phyloP scores from a whole-genome alignment of 2,329 filamentous ascomycete species.

The Sporothrix luriei region DNA sequence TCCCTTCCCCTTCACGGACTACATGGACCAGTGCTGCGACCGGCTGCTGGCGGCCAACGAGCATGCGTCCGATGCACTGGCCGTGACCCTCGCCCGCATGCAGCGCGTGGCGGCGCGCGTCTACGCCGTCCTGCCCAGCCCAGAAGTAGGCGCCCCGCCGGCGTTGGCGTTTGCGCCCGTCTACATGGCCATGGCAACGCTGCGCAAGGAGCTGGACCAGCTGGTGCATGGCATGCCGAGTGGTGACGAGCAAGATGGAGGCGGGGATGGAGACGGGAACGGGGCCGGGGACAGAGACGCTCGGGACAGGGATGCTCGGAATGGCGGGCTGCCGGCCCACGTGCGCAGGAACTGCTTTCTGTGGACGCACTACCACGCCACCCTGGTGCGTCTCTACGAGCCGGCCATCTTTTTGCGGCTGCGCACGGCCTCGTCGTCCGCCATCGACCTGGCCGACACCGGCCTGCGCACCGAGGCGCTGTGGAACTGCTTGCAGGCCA shows the following conservation, averaged over 20 bases:
- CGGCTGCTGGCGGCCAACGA: conserved; percentile 40
- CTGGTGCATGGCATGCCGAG: conserved; percentile 27
- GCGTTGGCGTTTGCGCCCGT: conserved; percentile 38
- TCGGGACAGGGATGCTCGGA: too few species aligned
- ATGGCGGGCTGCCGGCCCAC: conserved; percentile 31
- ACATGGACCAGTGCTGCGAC: conserved; percentile 45
- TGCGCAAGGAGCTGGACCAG: conserved; percentile 43
- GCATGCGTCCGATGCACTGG: conserved; percentile 42
- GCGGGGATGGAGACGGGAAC: too few species aligned
- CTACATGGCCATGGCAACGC: conserved; percentile 43
- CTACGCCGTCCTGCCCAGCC: conserved; percentile 38
- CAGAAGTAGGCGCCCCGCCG: conserved; percentile 29
- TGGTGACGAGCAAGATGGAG: too few species aligned
- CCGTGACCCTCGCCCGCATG: conserved; percentile 43
- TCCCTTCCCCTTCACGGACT: conserved; percentile 42
- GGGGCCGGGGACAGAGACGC: too few species aligned
- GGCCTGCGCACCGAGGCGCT: conserved; percentile 44
- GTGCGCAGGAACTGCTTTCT: conserved; percentile 40
- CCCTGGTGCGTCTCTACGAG: conserved; percentile 46
- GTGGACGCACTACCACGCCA: conserved; percentile 43
- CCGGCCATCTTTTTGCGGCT: conserved; percentile 43
- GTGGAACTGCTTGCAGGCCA: conserved; percentile 45
- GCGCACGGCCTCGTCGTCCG: not conserved
- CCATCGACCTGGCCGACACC: conserved; percentile 33
- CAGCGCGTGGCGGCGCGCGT: conserved; percentile 43